Base-by-base conservation (phyloP, 2,329 filamentous ascomycete species). In the Simplicillium sp. region DNA sequence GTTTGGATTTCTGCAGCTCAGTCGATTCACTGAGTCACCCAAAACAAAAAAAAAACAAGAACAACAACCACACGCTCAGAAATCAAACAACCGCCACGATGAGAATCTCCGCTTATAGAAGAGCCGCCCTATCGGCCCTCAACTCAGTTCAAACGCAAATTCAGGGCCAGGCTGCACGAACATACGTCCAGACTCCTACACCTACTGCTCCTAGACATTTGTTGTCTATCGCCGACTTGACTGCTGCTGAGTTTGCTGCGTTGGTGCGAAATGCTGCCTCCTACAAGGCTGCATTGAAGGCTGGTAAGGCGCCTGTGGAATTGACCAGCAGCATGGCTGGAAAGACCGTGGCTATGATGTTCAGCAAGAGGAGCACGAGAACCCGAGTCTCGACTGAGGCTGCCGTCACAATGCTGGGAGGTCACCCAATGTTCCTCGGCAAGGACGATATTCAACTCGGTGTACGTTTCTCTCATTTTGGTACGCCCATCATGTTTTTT, bases 361-460 rank as follows among this genome's bases (percentile, higher is more conserved):
- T 98, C 71, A 94, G 76, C 73, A 98, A 98, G 68, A 81, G 89
- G 50, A 94, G 85, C 54, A 98, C 92, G 11, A 79, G 92, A 45
- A 98, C 92, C 11, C 81, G 92, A 46, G 82, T 98, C 28, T 95
- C 88, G 2, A 96, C 89, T 2, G 92, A 98, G 68, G 84, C 84
- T 7, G 92, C 92, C 11, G 81, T 96, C 31, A 77, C 83, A n/a
- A 70, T 86, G 44, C 75, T 98, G 70, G 88, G 89, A 31, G 92
- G 90, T 0, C 84, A 95, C 54, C 82, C 92, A 16, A 96, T 98
- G 89, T 98, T 98, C 59, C 65, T 98, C 44, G 88, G 89, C 54
- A 92, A 89, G 58, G 83, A 94, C 41, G 92, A 98, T 58, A 98
- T 98, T 47, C 92, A 98, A 62, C 73, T 98, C 15, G 92, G 92